These are phyloP conservation scores for Pseudogymnoascus sp. DNA, from an alignment of 2,329 filamentous ascomycete species.

Conservation along the genomic window DNA sequence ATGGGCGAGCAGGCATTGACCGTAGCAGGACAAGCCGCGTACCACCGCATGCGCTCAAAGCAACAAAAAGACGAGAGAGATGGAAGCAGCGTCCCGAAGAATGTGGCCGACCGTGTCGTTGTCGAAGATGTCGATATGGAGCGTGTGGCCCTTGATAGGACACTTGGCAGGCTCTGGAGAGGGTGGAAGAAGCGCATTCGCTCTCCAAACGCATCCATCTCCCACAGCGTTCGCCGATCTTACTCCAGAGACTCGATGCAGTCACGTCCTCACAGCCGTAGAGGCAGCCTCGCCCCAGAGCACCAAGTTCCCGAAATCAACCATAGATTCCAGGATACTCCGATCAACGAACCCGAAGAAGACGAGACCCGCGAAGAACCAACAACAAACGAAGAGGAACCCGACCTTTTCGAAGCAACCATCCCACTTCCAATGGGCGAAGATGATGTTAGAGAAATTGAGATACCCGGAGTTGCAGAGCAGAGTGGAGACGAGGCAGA, in stretches of 20 bases:
- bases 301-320: slow-evolving; percentile 30
- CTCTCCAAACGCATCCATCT: slow-evolving; percentile 41
- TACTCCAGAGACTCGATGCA: slow-evolving; percentile 41
- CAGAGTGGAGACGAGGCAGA: slow-evolving; percentile 56
- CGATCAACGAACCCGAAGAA: background rate
- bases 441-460: slow-evolving; percentile 70
- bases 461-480: slow-evolving; percentile 60
- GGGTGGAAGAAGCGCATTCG: slow-evolving; percentile 86
- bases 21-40: slow-evolving; percentile 79
- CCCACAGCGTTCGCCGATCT: slow-evolving; percentile 34
- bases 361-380: slow-evolving; percentile 13
- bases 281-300: slow-evolving; percentile 32
- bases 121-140: slow-evolving; percentile 91
- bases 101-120: slow-evolving; percentile 58
- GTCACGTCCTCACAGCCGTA: slow-evolving; percentile 25
- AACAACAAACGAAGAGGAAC: slow-evolving; percentile 17
- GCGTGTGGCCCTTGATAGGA: slow-evolving; percentile 80
- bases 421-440: slow-evolving; percentile 62
- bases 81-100: slow-evolving; percentile 35
- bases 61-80: slow-evolving; percentile 53
- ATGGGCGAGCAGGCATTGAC: slow-evolving; percentile 85
- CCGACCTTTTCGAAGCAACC: slow-evolving; percentile 37
- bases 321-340: slow-evolving; percentile 28
- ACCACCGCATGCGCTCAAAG: slow-evolving; percentile 53
- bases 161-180: slow-evolving; percentile 83